These are phyloP conservation scores for Suhomyces maxii DNA, from an alignment of 1,139 yeast species.

Conservation along the genomic window DNA sequence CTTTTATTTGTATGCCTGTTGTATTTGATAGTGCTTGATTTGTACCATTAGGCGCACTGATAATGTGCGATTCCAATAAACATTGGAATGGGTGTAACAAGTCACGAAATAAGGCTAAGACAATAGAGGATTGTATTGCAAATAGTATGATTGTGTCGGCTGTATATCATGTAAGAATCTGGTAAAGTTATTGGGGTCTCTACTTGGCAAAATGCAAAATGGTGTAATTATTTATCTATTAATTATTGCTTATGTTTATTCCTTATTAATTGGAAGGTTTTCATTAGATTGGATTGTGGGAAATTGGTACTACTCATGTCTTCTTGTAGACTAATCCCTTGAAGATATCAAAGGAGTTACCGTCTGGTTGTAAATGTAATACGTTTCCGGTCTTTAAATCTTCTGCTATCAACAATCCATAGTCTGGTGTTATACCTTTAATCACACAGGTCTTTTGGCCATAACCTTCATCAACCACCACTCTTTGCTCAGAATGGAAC, in stretches of 20 bases:
- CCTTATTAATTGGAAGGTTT: no score
- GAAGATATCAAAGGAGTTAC: constrained; percentile 94
- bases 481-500: constrained; percentile 77
- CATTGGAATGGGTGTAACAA: no score
- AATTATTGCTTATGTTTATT: no score
- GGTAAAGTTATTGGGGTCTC: no score
- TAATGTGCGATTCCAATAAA: no score
- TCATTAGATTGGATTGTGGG: no score
- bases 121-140: background rate
- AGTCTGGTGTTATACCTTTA: constrained; percentile 78
- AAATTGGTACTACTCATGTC: constrained; percentile 1
- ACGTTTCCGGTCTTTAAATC: constrained; percentile 60
- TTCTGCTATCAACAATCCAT: constrained; percentile 77
- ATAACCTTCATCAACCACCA: constrained; percentile 50
- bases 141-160: no score
- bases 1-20: no score
- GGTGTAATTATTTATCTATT: no score
- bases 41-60: background rate
- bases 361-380: constrained; percentile 89
- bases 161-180: no score
- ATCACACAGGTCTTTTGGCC: constrained; percentile 54
- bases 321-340: constrained; percentile 83
- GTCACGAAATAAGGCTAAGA: background rate
- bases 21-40: background rate
- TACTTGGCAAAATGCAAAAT: no score